Evolutionary conservation across 225 moss, liverwort and hornwort genomes (phyloP), one percentile per base, ranked within the genome.

Genomic region (Climacium dendroides): DNA sequence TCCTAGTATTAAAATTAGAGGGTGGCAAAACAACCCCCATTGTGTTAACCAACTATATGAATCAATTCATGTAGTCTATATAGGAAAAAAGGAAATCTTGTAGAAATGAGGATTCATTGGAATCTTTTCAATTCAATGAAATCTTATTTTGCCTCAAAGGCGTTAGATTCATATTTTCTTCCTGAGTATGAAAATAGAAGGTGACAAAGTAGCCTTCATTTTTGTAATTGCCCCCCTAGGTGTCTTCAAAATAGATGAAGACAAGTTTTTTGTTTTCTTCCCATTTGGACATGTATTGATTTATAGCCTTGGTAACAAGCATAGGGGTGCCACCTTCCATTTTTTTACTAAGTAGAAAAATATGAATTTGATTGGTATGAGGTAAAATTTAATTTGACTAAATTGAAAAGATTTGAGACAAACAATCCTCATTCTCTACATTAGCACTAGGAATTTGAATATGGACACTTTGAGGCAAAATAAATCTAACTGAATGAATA

Each of bases 401-500:
- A 19, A 50, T 34, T 34, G 13, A 19, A 48, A 74, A 74, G 17
- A 18, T 73, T 52, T 1, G 2, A 43, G 0, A 72, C 13, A 34
- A 50, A 19, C 3, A 74, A 32, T 73, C 18, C 1, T 73, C 47
- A 47, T 4, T 13, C 0, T 39, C 23, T 37, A 23, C 23, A 37
- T 6, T 10, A 10, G 6, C 29, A 72, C 3, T 1, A 18, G 1
- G 4, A 74, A 19, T 11, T 2, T 48, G 4, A 76, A 34, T 8
- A 53, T 23, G 1, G 15, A 24, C 5, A 8, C 13, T 22, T 13
- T 52, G 34, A 52, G 0, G 12, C 7, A 19, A 50, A 74, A 13
- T 32, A 52, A 34, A 5, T 19, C 0, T 12, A 0, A 32, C 0
- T 34, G 0, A 1, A 35, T 2, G 5, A 52, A 20, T 1, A 23